phyloP scores from a whole-genome alignment of 805 yeast genomes.

The Suhomyces xylopsoci region DNA sequence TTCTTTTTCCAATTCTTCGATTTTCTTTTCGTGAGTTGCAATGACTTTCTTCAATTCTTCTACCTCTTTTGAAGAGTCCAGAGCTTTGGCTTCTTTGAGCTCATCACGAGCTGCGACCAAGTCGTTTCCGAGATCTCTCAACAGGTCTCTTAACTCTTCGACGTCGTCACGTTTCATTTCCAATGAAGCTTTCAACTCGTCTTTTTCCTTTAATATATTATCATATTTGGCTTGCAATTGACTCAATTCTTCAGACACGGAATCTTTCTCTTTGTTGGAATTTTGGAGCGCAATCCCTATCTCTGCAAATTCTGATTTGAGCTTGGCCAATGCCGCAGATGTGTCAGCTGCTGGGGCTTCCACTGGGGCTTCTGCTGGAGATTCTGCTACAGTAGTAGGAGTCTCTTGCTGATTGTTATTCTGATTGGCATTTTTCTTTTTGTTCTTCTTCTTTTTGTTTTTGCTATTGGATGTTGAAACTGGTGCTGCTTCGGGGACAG shows the following conservation, averaged over 20 bases:
- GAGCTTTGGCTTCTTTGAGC: constrained; percentile 35
- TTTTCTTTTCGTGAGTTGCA: not conserved
- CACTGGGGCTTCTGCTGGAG: not conserved
- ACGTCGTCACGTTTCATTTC: constrained; percentile 56
- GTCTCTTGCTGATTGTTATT: not conserved
- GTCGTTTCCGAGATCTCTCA: constrained; percentile 74
- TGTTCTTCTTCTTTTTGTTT: constrained; percentile 25
- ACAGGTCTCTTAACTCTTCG: constrained; percentile 69
- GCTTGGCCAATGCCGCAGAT: not conserved
- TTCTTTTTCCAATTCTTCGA: not conserved
- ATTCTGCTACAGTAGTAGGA: not conserved
- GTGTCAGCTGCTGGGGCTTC: not conserved
- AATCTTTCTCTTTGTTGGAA: constrained; percentile 2
- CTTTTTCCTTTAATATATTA: constrained; percentile 9
- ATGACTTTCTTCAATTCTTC: constrained; percentile 9
- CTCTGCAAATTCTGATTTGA: not conserved
- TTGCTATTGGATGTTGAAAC: constrained; percentile 3
- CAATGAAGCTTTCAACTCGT: constrained; percentile 27
- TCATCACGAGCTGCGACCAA: constrained; percentile 67
- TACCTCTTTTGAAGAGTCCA: not conserved
- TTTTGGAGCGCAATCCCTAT: constrained; percentile 1
- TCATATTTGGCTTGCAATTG: constrained; percentile 17
- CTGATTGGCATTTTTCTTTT: constrained; percentile 10
- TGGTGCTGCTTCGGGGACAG: not conserved
- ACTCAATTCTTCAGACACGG: constrained; percentile 5